phyloP scores from a whole-genome alignment of 805 yeast genomes.

The Zygotorulaspora danielsina region DNA sequence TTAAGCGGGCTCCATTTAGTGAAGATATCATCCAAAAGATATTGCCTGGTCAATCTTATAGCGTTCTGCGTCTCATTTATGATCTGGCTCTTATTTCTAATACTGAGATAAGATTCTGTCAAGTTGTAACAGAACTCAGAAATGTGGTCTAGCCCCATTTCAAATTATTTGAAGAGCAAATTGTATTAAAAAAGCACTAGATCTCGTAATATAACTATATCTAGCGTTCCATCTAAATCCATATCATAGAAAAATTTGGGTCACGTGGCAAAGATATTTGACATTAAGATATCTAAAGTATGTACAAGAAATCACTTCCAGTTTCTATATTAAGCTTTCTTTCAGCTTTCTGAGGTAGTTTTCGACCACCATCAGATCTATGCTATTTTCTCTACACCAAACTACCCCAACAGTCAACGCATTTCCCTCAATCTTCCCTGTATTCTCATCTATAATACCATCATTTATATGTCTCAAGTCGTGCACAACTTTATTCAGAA shows the following conservation, averaged over 20 bases:
- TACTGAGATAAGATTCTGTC: conserved; percentile 24
- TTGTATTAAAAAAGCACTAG: too few species aligned
- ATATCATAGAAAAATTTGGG: conserved; percentile 1
- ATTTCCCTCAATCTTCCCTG: conserved; percentile 3
- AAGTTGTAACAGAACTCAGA: conserved; percentile 28
- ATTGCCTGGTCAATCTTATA: conserved; percentile 21
- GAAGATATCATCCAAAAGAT: conserved; percentile 28
- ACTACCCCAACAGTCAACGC: conserved; percentile 16
- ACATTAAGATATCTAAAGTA: too few species aligned
- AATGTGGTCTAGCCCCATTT: conserved; percentile 10
- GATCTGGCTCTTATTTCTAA: conserved; percentile 12
- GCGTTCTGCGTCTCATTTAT: conserved; percentile 32
- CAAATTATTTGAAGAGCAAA: background rate
- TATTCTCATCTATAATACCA: conserved; percentile 20
- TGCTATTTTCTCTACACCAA: conserved; percentile 29
- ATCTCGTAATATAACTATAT: too few species aligned
- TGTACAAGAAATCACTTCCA: background rate
- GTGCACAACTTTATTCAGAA: conserved; percentile 20
- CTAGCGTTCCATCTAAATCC: too few species aligned
- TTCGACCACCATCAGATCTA: conserved; percentile 20
- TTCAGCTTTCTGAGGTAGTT: conserved; percentile 24
- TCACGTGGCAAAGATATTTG: too few species aligned
- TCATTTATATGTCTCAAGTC: conserved; percentile 25
- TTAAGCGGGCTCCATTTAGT: conserved; percentile 30
- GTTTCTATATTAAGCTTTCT: conserved; percentile 15